Evolutionary conservation across 2,329 filamentous ascomycete species (phyloP).

Genomic region (Zasmidium cellare): DNA sequence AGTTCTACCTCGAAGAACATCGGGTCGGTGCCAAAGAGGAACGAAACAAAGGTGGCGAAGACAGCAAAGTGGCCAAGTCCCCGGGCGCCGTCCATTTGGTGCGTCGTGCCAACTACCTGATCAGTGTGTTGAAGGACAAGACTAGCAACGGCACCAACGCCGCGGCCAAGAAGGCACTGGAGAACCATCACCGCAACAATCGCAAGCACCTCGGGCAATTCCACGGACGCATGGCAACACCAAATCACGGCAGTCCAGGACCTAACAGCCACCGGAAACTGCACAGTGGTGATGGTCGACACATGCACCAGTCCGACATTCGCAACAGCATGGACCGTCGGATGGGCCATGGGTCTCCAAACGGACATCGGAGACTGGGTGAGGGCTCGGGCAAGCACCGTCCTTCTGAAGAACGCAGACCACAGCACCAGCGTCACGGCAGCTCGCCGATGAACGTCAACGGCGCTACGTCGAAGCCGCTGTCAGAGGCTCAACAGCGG

Average conservation of each 20-base stretch:
- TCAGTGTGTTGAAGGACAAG: slow-evolving; percentile 92
- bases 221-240: slow-evolving; percentile 55
- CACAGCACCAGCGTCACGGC: slow-evolving; percentile 41
- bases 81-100: slow-evolving; percentile 97
- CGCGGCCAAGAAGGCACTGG: slow-evolving; percentile 74
- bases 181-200: slow-evolving; percentile 93
- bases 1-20: slow-evolving; percentile 95
- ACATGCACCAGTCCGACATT: slow-evolving; percentile 32
- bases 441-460: slow-evolving; percentile 35
- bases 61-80: slow-evolving; percentile 74
- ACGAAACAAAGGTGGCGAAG: slow-evolving; percentile 70
- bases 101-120: slow-evolving; percentile 87
- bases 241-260: slow-evolving; percentile 68
- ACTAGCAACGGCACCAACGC: slow-evolving; percentile 64
- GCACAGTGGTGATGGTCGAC: slow-evolving; percentile 29
- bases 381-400: slow-evolving; percentile 54
- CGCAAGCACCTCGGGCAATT: slow-evolving; percentile 68
- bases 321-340: slow-evolving; percentile 41
- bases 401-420: slow-evolving; percentile 51
- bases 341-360: slow-evolving; percentile 43
- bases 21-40: slow-evolving; percentile 98
- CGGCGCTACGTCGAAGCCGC: slow-evolving; percentile 35
- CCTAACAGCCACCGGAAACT: slow-evolving; percentile 46
- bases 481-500: slow-evolving; percentile 52
- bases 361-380: slow-evolving; percentile 42